Evolutionary conservation across 768 basidiomycete species (phyloP), one percentile per base, ranked within the genome.

Genomic region (Favolaschia claudopus): DNA sequence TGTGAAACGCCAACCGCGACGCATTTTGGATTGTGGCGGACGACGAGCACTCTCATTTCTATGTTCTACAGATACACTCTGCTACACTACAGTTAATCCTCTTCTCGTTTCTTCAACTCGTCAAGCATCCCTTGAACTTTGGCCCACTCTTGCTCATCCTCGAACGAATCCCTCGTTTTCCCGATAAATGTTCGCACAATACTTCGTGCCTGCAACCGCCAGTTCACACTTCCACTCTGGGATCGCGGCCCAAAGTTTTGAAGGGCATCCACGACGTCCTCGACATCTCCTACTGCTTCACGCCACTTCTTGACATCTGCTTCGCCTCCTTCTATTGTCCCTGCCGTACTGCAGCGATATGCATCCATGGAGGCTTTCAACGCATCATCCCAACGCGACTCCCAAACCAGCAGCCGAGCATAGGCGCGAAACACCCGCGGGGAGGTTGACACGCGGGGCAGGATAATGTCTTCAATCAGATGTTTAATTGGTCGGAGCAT

Each of bases 101-200:
- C 14, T 68, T 65, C 61, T 39, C 70, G 76, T 42, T 77, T 80
- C 65, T 82, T 82, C 60, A 92, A 66, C 46, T 92, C 91, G 37
- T 88, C 86, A 67, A 87, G 77, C 66, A 95, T 71, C 59, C 81
- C 84, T 67, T 80, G 78, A 68, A 99, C 77, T 60, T 79, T 78
- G 25, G 77, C 71, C 89, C 92, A 98, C 77, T 94, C 95, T 5
- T 87, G 83, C 71, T 97, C 92, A 48, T 95, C 95, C 72, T 90
- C 92, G 63, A 95, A 98, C 56, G 78, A 69, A 34, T 88, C 92
- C 73, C 80, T 88, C 58, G 92, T 93, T 58, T 92, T 80, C 7
- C 92, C 96, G 75, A 93, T 83, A 74, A 98, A 99, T 48, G 89
- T 91, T 75, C 96, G 81, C 58, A 98, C 83, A 55, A 98, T 80